A percentile compares a stretch with the other conserved stretches of the same genome.
These are phyloP conservation scores for Solanum chiquidenum DNA, from an alignment of 257 asterid genomes.

Conservation along the genomic window DNA sequence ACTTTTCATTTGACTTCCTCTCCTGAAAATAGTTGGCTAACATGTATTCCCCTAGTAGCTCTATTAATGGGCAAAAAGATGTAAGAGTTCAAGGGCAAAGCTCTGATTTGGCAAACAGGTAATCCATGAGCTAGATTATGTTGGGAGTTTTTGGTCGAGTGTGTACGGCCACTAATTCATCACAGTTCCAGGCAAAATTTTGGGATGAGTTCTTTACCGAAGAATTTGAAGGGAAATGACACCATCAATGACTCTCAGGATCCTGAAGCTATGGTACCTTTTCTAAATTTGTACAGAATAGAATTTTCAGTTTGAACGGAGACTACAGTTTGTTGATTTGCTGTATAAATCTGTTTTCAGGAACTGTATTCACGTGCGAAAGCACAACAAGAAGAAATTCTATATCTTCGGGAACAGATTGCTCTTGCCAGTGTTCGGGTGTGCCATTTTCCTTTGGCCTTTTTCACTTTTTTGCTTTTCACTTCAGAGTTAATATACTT, in stretches of 20 bases:
- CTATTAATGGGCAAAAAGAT: conserved; percentile 36
- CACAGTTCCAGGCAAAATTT: conserved; percentile 33
- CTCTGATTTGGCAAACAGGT: conserved; percentile 45
- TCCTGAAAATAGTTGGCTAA: conserved; percentile 5
- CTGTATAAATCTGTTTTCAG: conserved; percentile 20
- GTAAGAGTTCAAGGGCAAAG: conserved; percentile 18
- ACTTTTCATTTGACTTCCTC: conserved; percentile 10
- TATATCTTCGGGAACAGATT: conserved; percentile 63
- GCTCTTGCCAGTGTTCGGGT: conserved; percentile 79
- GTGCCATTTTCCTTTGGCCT: conserved; percentile 15
- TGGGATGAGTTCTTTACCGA: conserved; percentile 35
- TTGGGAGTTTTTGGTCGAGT: background rate
- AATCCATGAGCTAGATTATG: conserved; percentile 6
- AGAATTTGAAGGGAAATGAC: conserved; percentile 42
- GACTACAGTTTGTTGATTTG: background rate
- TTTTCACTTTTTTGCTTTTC: background rate
- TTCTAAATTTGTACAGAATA: conserved; percentile 9
- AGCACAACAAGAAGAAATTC: conserved; percentile 64
- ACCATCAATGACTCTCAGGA: conserved; percentile 29
- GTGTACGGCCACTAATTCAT: conserved; percentile 3
- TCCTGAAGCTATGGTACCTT: conserved; percentile 58
- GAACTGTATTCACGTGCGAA: conserved; percentile 55
- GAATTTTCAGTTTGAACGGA: background rate
- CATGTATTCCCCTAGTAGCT: conserved; percentile 29
- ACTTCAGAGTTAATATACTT: background rate